These are phyloP conservation scores for Paragyromitra xinjiangensis DNA, from an alignment of 495 filamentous ascomycete species.

Conservation along the genomic window DNA sequence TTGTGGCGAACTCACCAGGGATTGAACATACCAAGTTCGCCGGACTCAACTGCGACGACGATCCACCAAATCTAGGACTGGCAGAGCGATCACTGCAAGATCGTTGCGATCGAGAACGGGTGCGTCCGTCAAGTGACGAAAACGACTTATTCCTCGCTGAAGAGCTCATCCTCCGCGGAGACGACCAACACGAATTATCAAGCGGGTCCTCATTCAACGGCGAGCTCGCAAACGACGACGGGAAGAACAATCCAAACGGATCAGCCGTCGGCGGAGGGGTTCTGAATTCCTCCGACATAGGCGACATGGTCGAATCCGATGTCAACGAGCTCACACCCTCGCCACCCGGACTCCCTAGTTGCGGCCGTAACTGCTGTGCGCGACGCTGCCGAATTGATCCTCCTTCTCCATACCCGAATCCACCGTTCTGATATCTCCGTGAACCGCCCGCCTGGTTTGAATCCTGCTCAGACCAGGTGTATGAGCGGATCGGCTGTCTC, in stretches of 20 bases:
- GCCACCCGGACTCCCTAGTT: conserved; percentile 20
- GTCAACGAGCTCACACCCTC: conserved; percentile 65
- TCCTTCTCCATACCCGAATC: conserved; percentile 38
- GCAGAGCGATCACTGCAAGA: conserved; percentile 62
- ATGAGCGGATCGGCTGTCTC: conserved; percentile 21
- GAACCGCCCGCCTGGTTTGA: conserved; percentile 28
- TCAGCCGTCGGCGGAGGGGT: conserved; percentile 44
- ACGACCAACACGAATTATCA: conserved; percentile 42
- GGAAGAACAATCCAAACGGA: conserved; percentile 47
- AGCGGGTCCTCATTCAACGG: conserved; percentile 41
- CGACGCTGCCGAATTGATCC: conserved; percentile 48
- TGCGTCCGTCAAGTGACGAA: conserved; percentile 34
- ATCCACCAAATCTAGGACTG: conserved; percentile 61
- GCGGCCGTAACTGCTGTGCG: conserved; percentile 42
- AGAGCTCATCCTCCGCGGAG: conserved; percentile 32
- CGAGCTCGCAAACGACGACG: conserved; percentile 18
- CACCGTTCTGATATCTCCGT: conserved; percentile 50
- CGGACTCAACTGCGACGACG: conserved; percentile 59
- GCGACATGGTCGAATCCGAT: conserved; percentile 65
- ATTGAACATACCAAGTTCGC: conserved; percentile 62
- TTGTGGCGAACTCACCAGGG: conserved; percentile 62
- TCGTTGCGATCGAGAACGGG: conserved; percentile 53
- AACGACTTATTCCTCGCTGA: conserved; percentile 48
- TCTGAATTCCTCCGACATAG: conserved; percentile 60
- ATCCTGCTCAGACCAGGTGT: conserved; percentile 52